Evolutionary conservation across 306 rosid genomes (phyloP), one percentile per base, ranked within the genome.

Genomic region (Mucuna pruriens): DNA sequence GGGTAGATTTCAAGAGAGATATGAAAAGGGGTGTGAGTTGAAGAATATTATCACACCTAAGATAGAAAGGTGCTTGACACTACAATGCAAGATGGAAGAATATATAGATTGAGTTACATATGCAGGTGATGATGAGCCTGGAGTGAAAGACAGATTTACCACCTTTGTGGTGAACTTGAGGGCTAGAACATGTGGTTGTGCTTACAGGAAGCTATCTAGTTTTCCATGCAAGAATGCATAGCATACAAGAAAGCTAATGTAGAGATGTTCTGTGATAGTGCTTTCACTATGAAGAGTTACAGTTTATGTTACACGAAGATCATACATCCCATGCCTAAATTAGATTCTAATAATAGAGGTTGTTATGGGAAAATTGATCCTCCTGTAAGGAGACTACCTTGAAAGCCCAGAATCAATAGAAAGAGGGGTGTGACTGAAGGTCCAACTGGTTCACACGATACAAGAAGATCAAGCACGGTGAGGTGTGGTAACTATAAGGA

Each of bases 161-260:
- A 54, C 62, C n/a, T 22, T 57, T 57, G 36, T 23, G 2, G 64
- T 55, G 63, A 55, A 57, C 33, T 9, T 57, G 16, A 23, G n/a
- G 64, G 29, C 16, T 0, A 9, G 7, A 57, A 23, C 16, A 22
- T 57, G 34, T 57, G 64, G 64, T 10, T 57, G n/a, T 57, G 4
- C 3, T 57, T 57, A 57, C 13, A 38, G 9, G 33, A 38, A 9
- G 72, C 15, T 66, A 13, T 38, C 9, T n/a, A 13, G 73, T 67
- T 67, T 67, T 39, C 34, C 55, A 42, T 68, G 74, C 54, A 67
- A 40, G 17, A 52, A 40, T 67, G 34, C 74, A 39, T 33, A 4
- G n/a, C n/a, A n/a, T 34, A 34, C 39, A 3, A 34, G 39, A 34
- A 0, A 34, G 39, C 4, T 34, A 34, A 34, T 34, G 3, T 34